These are phyloP conservation scores for Parasitella parasitica DNA, from an alignment of 371 early-diverging fungal species.

Conservation along the genomic window DNA sequence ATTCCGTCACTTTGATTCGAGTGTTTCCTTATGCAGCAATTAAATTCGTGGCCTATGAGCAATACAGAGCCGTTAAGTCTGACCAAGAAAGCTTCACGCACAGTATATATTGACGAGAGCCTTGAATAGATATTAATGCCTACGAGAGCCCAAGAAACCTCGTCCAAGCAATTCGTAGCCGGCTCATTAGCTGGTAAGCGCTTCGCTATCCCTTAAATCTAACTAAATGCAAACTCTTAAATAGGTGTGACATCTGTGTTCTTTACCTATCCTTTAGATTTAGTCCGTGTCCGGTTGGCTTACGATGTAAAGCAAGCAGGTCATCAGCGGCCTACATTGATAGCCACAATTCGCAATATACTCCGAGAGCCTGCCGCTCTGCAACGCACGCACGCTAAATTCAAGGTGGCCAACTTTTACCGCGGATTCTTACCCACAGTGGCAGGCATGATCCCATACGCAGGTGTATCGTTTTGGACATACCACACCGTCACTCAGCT, in stretches of 20 bases:
- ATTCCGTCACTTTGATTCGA: conserved; percentile 88
- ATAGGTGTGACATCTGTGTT: conserved; percentile 87
- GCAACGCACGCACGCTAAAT: conserved; percentile 13
- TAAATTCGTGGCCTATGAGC: conserved; percentile 94
- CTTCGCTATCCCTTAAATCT: neutral
- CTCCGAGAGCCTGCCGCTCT: conserved; percentile 56
- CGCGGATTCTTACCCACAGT: conserved; percentile 89
- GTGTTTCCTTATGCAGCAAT: conserved; percentile 97
- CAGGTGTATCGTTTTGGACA: conserved; percentile 87
- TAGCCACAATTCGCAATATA: conserved; percentile 44
- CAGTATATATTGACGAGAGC: neutral
- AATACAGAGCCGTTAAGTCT: conserved; percentile 69
- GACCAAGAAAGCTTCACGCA: neutral
- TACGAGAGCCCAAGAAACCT: conserved; percentile 58
- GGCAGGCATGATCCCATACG: conserved; percentile 96
- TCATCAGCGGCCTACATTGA: conserved; percentile 36
- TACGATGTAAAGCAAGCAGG: conserved; percentile 64
- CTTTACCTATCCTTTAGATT: conserved; percentile 92
- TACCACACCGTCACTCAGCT: conserved; percentile 66
- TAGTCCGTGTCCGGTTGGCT: conserved; percentile 92
- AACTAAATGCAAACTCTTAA: neutral
- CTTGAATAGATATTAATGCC: conserved; percentile 67
- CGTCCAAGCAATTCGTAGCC: conserved; percentile 64
- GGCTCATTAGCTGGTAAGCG: conserved; percentile 77
- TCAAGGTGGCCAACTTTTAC: conserved; percentile 78